A percentile compares a stretch with the other conserved stretches of the same genome.
Evolutionary conservation across 2,329 filamentous ascomycete species (phyloP).

Genomic region (Rhynchosporium graminicola): DNA sequence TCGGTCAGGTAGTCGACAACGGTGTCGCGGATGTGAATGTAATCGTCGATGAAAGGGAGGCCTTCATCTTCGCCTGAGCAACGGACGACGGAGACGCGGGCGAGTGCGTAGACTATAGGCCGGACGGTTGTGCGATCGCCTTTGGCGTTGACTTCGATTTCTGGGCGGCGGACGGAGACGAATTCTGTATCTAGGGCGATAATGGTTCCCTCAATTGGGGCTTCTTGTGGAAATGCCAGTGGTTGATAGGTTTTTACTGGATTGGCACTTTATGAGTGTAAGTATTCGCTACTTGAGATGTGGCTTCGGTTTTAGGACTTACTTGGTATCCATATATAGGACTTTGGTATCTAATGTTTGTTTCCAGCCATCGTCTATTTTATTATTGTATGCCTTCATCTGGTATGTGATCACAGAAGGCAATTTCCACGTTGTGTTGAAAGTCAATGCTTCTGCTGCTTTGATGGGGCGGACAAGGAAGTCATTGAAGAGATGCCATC

Average conservation of each 20-base stretch:
- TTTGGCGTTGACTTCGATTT: slow-evolving; percentile 95
- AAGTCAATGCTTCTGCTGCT: slow-evolving; percentile 81
- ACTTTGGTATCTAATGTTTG: slow-evolving; percentile 79
- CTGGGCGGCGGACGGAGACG: slow-evolving; percentile 86
- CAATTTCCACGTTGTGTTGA: slow-evolving; percentile 89
- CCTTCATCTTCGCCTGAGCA: slow-evolving; percentile 78
- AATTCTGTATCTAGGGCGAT: slow-evolving; percentile 96
- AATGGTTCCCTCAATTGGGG: slow-evolving; percentile 69
- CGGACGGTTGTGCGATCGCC: slow-evolving; percentile 90
- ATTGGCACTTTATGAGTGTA: slow-evolving; percentile 42
- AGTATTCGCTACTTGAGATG: not conserved
- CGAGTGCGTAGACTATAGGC: slow-evolving; percentile 85
- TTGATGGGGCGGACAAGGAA: slow-evolving; percentile 84
- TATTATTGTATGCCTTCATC: slow-evolving; percentile 75
- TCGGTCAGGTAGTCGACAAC: slow-evolving; percentile 95
- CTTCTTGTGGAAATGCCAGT: slow-evolving; percentile 60
- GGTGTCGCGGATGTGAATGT: slow-evolving; percentile 86
- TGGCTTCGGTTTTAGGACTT: slow-evolving; percentile 32
- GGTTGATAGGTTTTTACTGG: slow-evolving; percentile 58
- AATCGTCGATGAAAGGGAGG: slow-evolving; percentile 92
- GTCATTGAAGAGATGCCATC: slow-evolving; percentile 98
- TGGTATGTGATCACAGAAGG: slow-evolving; percentile 89
- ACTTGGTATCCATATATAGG: slow-evolving; percentile 71
- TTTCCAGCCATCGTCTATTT: slow-evolving; percentile 85
- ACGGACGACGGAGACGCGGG: slow-evolving; percentile 88